phyloP scores from a whole-genome alignment of 2,329 filamentous ascomycete species.

The Rhytidhysteron rufulum region DNA sequence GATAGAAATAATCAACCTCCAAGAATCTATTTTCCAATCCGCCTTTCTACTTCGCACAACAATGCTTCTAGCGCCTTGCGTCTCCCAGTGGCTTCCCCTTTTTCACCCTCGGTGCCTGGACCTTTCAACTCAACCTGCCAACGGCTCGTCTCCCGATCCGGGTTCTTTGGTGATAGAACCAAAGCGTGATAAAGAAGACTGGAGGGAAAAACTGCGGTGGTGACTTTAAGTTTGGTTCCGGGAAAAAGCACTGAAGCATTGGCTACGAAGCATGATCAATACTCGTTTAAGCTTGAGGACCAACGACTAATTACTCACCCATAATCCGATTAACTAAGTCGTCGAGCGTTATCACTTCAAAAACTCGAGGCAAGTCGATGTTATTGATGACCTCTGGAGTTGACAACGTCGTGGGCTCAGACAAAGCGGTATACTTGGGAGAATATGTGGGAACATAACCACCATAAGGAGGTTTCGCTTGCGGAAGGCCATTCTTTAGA shows the following conservation, averaged over 20 bases:
- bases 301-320: neutral
- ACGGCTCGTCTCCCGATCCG: conserved; percentile 3
- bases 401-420: conserved; percentile 1
- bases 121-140: conserved; percentile 6
- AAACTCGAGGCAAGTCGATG: conserved; percentile 2
- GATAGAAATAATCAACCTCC: too few species aligned
- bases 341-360: conserved; percentile 5
- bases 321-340: conserved; percentile 5
- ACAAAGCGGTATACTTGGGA: neutral
- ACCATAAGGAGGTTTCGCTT: neutral
- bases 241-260: conserved; percentile 6
- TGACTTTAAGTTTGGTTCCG: conserved; percentile 1
- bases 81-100: neutral
- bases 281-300: too few species aligned
- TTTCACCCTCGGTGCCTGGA: conserved; percentile 1
- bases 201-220: conserved; percentile 5
- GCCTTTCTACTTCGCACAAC: conserved; percentile 6
- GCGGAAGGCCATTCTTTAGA: neutral
- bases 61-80: conserved; percentile 5
- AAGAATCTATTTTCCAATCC: conserved; percentile 6
- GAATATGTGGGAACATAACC: conserved; percentile 5
- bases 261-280: too few species aligned
- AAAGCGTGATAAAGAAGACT: conserved; percentile 3
- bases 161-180: conserved; percentile 6
- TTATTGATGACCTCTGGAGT: conserved; percentile 6